phyloP scores from a whole-genome alignment of 192 early-diverging fungal genomes.

The Allomyces javanicus region DNA sequence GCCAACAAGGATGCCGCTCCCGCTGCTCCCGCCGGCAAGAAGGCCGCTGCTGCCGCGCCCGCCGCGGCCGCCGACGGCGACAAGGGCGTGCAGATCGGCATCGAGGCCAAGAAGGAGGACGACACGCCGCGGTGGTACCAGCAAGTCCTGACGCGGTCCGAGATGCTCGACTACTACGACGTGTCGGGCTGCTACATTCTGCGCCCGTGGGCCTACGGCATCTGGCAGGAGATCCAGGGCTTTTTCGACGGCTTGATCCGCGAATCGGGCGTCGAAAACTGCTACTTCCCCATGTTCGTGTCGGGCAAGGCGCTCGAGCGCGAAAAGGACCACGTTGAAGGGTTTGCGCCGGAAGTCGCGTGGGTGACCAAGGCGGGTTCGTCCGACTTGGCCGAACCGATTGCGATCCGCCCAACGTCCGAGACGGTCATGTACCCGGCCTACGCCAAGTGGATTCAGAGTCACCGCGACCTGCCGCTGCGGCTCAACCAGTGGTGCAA shows the following conservation, averaged over 20 bases:
- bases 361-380: slow-evolving; percentile 96
- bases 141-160: slow-evolving; percentile 68
- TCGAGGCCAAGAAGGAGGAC: slow-evolving; percentile 66
- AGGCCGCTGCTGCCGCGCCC: slow-evolving; percentile 3
- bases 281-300: slow-evolving; percentile 99
- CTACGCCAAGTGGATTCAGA: slow-evolving; percentile 94
- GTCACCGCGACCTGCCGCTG: slow-evolving; percentile 89
- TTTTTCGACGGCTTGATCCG: slow-evolving; percentile 84
- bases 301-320: slow-evolving; percentile 62
- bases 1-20: slow-evolving; percentile 20
- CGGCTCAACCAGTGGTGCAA: slow-evolving; percentile 98
- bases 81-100: slow-evolving; percentile 57
- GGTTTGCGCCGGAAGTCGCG: slow-evolving; percentile 98
- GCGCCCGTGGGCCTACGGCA: slow-evolving; percentile 81
- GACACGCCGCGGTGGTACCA: slow-evolving; percentile 90
- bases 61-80: slow-evolving; percentile 19
- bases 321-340: slow-evolving; percentile 99
- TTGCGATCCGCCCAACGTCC: slow-evolving; percentile 96
- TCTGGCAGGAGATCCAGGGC: slow-evolving; percentile 91
- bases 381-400: slow-evolving; percentile 80
- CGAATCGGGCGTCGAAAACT: slow-evolving; percentile 83
- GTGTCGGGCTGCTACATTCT: slow-evolving; percentile 97
- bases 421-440: slow-evolving; percentile 99
- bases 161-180: slow-evolving; percentile 99
- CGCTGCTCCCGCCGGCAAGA: slow-evolving; percentile 1